Evolutionary conservation across 345 rosid genomes (phyloP), one percentile per base, ranked within the genome.

Genomic region (Eutrema japonicum): DNA sequence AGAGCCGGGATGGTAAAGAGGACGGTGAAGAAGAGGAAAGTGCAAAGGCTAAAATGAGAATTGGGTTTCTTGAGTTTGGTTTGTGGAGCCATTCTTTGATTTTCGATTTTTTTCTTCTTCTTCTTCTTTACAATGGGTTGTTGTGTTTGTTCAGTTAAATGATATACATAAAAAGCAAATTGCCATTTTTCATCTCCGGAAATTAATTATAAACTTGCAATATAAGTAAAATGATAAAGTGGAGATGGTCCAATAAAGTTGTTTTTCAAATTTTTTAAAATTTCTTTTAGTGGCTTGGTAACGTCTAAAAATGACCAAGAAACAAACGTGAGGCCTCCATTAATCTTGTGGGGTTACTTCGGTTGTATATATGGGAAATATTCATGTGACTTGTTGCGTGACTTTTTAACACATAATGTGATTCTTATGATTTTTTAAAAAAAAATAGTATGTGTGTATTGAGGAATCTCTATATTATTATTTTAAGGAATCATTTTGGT

Each of bases 1-100:
- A 89, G 87, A 58, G 87, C 84, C 0, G 93, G 97, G 62, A 91
- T 79, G 58, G 96, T 87, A 85, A 94, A 88, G 72, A 90, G 84
- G 54, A 89, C 87, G 13, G 89, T 66, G 88, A 89, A 95, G 81
- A 95, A 87, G 22, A 91, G 84, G 33, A 85, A 76, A 59, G 85
- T 87, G 80, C 87, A 82, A 0, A 88, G 90, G 50, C 59, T 89
- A 46, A 32, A 73, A 57, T 66, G 82, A 12, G 77, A 59, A 64
- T 66, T 66, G 13, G 85, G 30, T 74, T 80, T 88, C 78, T 84
- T 89, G 72, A 80, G 74, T 77, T 89, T 89, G 81, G 14, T 81
- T 84, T 71, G 82, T 70, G 78, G 72, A 50, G 95, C 92, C 96
- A 91, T 88, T 10, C 36, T 43, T 61, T 63, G 60, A 6, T 59